Evolutionary conservation across 768 basidiomycete species (phyloP), one percentile per base, ranked within the genome.

Genomic region (Macrolepiota albuminosa): DNA sequence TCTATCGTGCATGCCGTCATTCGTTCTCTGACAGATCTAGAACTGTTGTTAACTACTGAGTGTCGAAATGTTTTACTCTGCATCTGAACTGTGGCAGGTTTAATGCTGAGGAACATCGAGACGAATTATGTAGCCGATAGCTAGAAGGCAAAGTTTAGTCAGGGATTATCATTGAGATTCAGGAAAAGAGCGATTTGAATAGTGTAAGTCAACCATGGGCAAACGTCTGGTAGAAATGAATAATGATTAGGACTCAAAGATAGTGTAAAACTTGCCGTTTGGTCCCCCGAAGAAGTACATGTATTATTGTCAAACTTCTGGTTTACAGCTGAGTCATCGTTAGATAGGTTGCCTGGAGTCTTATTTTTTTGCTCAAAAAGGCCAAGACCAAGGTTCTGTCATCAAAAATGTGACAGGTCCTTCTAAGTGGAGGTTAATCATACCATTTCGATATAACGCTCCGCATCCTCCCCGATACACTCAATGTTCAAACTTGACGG

Each of bases 401-500:
- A 33, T 39, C 45, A 9, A 14, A 39, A 36, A 63, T 31, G 42
- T 10, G 18, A 42, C n/a, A 42, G 58, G 40, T n/a, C 47, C 18
- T 11, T 29, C 6, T 34, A 36, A 6, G 26, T 6, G 18, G 39
- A 58, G 21, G 18, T 21, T 13, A 21, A 47, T 18, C 73, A 52
- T 63, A 84, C 87, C 86, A 88, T 88, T 68, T 89, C 82, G 64
- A 90, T 86, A 66, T 86, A 83, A 59, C 70, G 78, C 6, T 76
- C 76, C 56, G 75, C 76, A 24, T 74, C 75, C 26, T 75, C 78
- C 6, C 73, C 71, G 31, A 90, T 64, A 57, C 84, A 77, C 69
- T 91, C 89, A 43, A 91, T 88, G 66, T 90, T 83, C n/a, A 90
- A 73, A 64, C 83, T 86, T 18, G 69, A 67, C 0, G 86, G 86